Percentiles rank a stretch among this genome's conserved stretches.
Conservation (phyloP, 768 basidiomycete species). For the Lactarius sp. region DNA sequence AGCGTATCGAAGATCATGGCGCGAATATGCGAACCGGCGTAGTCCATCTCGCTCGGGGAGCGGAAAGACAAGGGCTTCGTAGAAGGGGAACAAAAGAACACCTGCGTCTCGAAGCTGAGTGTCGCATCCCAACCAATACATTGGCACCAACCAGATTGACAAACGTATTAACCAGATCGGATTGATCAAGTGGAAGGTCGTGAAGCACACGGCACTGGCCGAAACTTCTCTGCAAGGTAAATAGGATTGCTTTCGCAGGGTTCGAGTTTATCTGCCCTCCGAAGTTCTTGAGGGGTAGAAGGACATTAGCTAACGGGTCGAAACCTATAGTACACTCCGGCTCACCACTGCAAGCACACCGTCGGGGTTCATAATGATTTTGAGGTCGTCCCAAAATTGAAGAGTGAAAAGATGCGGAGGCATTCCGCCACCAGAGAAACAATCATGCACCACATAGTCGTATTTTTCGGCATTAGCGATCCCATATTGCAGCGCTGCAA, state of each 20-base stretch:
- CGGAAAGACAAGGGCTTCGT: constrained; percentile 54
- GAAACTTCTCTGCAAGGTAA: constrained; percentile 70
- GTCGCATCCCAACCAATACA: not conserved
- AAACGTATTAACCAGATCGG: constrained; percentile 48
- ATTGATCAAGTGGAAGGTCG: constrained; percentile 49
- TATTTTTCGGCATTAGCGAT: constrained; percentile 37
- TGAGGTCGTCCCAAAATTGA: constrained; percentile 78
- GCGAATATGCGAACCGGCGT: constrained; percentile 64
- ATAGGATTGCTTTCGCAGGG: constrained; percentile 58
- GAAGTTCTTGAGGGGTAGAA: constrained; percentile 56
- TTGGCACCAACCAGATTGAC: constrained; percentile 62
- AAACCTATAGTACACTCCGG: constrained; percentile 16
- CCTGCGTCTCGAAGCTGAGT: constrained; percentile 40
- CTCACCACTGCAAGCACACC: constrained; percentile 80
- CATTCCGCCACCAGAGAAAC: constrained; percentile 91
- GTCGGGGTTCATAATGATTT: constrained; percentile 54
- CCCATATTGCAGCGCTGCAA: constrained; percentile 30
- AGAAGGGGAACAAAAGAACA: constrained; percentile 75
- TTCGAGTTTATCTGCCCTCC: constrained; percentile 64
- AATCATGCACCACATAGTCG: constrained; percentile 82
- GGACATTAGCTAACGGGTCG: not conserved
- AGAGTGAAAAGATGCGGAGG: constrained; percentile 79
- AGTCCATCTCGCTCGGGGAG: constrained; percentile 48
- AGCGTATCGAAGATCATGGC: constrained; percentile 52
- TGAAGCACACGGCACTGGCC: constrained; percentile 78